Evolutionary conservation across 73 alveolate genomes (phyloP).

Genomic region (Blepharisma stoltei): DNA sequence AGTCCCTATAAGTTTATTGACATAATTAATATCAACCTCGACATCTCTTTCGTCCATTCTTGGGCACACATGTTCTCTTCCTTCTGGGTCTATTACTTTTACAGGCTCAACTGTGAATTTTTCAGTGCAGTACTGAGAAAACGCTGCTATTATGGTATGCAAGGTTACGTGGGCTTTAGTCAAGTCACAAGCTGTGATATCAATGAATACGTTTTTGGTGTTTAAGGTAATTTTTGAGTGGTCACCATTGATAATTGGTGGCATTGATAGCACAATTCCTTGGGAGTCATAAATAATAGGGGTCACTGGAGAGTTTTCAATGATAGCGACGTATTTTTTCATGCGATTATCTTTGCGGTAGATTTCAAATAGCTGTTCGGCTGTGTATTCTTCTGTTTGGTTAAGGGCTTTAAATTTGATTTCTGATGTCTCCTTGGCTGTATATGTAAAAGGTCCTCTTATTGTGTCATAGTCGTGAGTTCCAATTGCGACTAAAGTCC

Average conservation of each 20-base stretch:
- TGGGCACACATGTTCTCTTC: slow-evolving; percentile 57
- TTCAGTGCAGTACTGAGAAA: slow-evolving; percentile 68
- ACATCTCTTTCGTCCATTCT: slow-evolving; percentile 44
- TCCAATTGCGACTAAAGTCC: slow-evolving; percentile 93
- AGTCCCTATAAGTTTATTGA: slow-evolving; percentile 21
- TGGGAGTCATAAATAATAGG: slow-evolving; percentile 93
- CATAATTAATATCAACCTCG: slow-evolving; percentile 17
- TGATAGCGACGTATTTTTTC: slow-evolving; percentile 90
- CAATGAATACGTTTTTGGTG: slow-evolving; percentile 89
- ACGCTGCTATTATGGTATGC: slow-evolving; percentile 72
- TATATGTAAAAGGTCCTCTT: slow-evolving; percentile 90
- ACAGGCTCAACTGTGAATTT: slow-evolving; percentile 77
- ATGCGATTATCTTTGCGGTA: slow-evolving; percentile 55
- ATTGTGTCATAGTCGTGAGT: slow-evolving; percentile 98
- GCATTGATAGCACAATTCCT: slow-evolving; percentile 92
- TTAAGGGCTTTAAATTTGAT: slow-evolving; percentile 88
- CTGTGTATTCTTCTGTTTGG: slow-evolving; percentile 80
- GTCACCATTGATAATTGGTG: slow-evolving; percentile 99
- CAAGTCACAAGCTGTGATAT: slow-evolving; percentile 63
- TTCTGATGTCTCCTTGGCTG: slow-evolving; percentile 83
- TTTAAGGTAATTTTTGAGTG: slow-evolving; percentile 95
- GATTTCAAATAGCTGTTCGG: slow-evolving; percentile 41
- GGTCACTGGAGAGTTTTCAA: slow-evolving; percentile 89
- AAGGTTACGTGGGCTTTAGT: slow-evolving; percentile 72
- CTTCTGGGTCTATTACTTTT: slow-evolving; percentile 52